A percentile compares a stretch with the other conserved stretches of the same genome.
Conservation (phyloP, 2,329 filamentous ascomycete species). For the Zalaria sp. region DNA sequence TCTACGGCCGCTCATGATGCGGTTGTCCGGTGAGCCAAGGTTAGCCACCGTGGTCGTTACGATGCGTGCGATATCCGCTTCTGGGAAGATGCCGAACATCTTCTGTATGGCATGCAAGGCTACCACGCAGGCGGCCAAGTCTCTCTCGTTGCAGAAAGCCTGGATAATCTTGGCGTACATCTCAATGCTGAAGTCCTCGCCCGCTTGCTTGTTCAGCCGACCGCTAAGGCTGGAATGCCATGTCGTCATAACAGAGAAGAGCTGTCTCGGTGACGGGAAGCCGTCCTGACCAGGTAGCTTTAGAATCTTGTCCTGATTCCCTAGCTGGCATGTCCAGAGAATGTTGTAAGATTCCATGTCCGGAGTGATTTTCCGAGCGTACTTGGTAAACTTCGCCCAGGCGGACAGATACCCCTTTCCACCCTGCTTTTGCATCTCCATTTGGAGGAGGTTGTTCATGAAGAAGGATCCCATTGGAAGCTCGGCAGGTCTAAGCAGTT, state of each 20-base stretch:
- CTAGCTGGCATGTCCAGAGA: constrained; percentile 6
- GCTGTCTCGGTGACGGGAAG: constrained; percentile 4
- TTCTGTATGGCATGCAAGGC: constrained; percentile 5
- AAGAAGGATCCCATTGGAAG: constrained; percentile 59
- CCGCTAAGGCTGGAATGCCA: constrained; percentile 2
- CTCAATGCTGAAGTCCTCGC: constrained; percentile 1
- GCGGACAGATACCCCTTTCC: constrained; percentile 1
- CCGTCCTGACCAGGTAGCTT: background rate
- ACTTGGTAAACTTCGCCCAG: constrained; percentile 4
- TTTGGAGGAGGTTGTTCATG: constrained; percentile 62
- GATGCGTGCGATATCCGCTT: constrained; percentile 3
- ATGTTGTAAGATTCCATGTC: constrained; percentile 7
- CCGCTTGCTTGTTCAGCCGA: background rate
- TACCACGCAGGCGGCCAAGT: constrained; percentile 6
- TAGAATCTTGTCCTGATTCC: background rate
- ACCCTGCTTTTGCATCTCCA: constrained; percentile 1
- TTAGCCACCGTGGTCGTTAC: constrained; percentile 5
- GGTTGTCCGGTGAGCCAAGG: background rate
- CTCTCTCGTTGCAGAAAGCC: constrained; percentile 5
- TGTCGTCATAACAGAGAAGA: constrained; percentile 5
- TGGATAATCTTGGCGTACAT: constrained; percentile 7
- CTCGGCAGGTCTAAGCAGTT: constrained; percentile 47
- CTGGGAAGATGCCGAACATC: constrained; percentile 3
- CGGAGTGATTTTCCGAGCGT: constrained; percentile 2
- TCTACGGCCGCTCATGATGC: constrained; percentile 1